Evolutionary conservation across 148 eudicot genomes (phyloP).

Genomic region (Arctostaphylos glauca): DNA sequence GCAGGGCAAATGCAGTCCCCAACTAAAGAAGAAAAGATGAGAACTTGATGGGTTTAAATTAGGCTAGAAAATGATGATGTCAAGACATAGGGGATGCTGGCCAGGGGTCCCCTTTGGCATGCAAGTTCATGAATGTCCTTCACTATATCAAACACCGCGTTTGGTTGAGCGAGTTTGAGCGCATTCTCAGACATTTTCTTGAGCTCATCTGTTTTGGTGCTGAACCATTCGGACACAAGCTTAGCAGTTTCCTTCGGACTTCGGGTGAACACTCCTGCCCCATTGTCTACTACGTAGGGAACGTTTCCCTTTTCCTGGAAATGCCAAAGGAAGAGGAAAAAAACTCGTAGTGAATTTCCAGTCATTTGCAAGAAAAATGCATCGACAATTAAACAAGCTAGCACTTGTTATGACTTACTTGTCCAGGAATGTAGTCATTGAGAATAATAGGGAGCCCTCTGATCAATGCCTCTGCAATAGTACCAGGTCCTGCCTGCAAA

Average conservation of each 20-base stretch:
- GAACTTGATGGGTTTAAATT: constrained; percentile 25
- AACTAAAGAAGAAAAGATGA: not conserved
- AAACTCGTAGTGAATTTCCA: not conserved
- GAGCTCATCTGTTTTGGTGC: constrained; percentile 58
- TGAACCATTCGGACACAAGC: constrained; percentile 87
- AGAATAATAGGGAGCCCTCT: constrained; percentile 96
- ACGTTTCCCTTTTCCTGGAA: constrained; percentile 91
- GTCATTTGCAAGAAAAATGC: not conserved
- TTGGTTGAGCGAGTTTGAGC: constrained; percentile 76
- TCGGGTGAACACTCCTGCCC: constrained; percentile 91
- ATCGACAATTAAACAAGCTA: not conserved
- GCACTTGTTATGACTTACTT: constrained; percentile 45
- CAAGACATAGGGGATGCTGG: constrained; percentile 69
- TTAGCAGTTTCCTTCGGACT: constrained; percentile 78
- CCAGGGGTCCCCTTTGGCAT: constrained; percentile 72
- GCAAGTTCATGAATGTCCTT: constrained; percentile 88
- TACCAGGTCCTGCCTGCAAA: constrained; percentile 94
- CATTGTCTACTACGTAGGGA: constrained; percentile 87
- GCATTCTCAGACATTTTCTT: constrained; percentile 80
- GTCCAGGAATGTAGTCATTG: constrained; percentile 96
- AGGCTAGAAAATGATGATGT: constrained; percentile 80
- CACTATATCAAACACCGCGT: constrained; percentile 90
- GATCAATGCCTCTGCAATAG: constrained; percentile 93
- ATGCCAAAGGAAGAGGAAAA: constrained; percentile 1
- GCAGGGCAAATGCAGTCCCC: constrained; percentile 7